Percentiles rank a stretch among this genome's conserved stretches.
phyloP scores from a whole-genome alignment of 2,329 filamentous ascomycete genomes.

The Exophiala calicioides region DNA sequence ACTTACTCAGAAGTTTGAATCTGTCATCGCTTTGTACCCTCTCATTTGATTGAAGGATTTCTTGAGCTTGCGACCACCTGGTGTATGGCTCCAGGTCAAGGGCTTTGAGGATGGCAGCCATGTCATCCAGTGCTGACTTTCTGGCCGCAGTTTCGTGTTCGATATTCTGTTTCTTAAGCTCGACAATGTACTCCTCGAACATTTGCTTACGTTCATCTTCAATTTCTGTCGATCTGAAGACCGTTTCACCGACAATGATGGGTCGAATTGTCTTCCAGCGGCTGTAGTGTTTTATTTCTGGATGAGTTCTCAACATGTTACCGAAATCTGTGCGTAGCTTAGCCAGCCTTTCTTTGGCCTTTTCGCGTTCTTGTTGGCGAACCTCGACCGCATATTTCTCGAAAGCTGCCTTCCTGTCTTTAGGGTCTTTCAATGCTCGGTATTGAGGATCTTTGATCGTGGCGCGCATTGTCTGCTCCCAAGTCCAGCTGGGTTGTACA shows the following conservation, averaged over 20 bases:
- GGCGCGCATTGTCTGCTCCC: conserved; percentile 83
- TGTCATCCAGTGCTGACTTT: conserved; percentile 80
- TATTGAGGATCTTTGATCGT: conserved; percentile 91
- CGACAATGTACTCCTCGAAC: conserved; percentile 88
- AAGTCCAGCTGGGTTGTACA: conserved; percentile 88
- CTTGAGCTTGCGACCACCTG: conserved; percentile 87
- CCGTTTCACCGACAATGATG: conserved; percentile 92
- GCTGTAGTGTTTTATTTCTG: conserved; percentile 95
- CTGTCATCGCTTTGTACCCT: conserved; percentile 79
- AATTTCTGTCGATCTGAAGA: conserved; percentile 86
- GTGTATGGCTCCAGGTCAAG: conserved; percentile 90
- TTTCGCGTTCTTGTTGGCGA: conserved; percentile 88
- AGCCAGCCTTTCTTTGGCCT: conserved; percentile 85
- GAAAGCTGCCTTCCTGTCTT: conserved; percentile 85
- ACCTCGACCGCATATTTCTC: conserved; percentile 93
- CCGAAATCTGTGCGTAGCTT: conserved; percentile 93
- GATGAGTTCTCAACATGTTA: conserved; percentile 92
- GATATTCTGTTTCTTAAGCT: conserved; percentile 76
- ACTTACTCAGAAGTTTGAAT: conserved; percentile 81
- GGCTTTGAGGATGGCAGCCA: conserved; percentile 74
- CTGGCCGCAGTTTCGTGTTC: conserved; percentile 72
- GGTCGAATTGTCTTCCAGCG: conserved; percentile 94
- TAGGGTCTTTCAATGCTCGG: conserved; percentile 87
- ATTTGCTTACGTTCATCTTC: conserved; percentile 85
- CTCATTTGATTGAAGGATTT: conserved; percentile 73